Evolutionary conservation across 2,329 filamentous ascomycete species (phyloP).

Genomic region (Ceratocystiopsis minuta): DNA sequence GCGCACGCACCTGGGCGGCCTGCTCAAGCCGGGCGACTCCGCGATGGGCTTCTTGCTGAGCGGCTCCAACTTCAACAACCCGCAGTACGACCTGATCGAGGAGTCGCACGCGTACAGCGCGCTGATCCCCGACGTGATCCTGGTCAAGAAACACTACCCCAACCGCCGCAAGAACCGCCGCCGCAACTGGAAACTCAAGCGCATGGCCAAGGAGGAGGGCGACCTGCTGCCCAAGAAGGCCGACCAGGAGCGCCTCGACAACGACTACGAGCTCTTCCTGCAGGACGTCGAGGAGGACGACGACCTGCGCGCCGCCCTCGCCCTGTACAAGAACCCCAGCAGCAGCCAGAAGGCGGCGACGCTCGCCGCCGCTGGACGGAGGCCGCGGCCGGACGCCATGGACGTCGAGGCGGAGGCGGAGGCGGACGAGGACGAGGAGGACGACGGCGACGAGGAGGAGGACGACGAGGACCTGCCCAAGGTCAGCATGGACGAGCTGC

Average conservation of each 20-base stretch:
- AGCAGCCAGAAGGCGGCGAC: conserved; percentile 23
- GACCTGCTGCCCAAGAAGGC: conserved; percentile 74
- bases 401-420: conserved; percentile 38
- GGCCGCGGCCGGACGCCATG: conserved; percentile 16
- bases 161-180: conserved; percentile 59
- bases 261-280: conserved; percentile 94
- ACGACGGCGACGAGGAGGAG: conserved; percentile 33
- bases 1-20: conserved; percentile 71
- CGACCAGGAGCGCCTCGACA: conserved; percentile 74
- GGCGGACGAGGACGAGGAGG: conserved; percentile 30
- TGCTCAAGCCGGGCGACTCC: conserved; percentile 77
- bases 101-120: conserved; percentile 56
- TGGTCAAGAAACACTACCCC: conserved; percentile 94
- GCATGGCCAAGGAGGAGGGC: conserved; percentile 77
- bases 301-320: conserved; percentile 67
- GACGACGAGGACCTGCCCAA: conserved; percentile 45
- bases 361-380: conserved; percentile 11
- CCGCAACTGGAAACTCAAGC: conserved; percentile 87
- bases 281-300: conserved; percentile 91
- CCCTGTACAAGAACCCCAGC: conserved; percentile 60
- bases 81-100: conserved; percentile 69
- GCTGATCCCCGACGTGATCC: conserved; percentile 73
- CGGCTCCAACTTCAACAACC: conserved; percentile 85
- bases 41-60: conserved; percentile 87
- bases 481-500: conserved; percentile 62